phyloP scores from a whole-genome alignment of 768 basidiomycete genomes.

The Tricholomella constricta region DNA sequence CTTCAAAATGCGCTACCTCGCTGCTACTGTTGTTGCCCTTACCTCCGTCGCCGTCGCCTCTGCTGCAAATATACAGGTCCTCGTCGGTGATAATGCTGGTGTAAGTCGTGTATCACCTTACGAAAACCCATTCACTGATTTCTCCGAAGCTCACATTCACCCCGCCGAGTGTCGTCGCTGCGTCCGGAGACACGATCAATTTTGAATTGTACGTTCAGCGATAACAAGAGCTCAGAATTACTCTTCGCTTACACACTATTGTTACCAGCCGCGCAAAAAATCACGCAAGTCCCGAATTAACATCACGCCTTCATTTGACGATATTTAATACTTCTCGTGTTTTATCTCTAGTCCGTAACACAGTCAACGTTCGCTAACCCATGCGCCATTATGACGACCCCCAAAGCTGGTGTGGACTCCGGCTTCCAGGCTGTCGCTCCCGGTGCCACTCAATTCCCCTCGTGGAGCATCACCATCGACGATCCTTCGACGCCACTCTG shows the following conservation, averaged over 20 bases:
- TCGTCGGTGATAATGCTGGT: constrained; percentile 43
- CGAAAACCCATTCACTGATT: neutral
- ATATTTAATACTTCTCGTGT: neutral
- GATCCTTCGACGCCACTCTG: constrained; percentile 52
- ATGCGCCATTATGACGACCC: constrained; percentile 41
- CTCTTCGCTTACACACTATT: neutral
- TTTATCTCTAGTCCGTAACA: constrained; percentile 47
- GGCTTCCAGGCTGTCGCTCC: constrained; percentile 46
- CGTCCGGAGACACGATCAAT: constrained; percentile 46
- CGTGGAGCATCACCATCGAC: constrained; percentile 49
- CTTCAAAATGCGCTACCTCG: constrained; percentile 51
- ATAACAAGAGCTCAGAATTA: neutral
- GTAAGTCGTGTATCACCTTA: constrained; percentile 22
- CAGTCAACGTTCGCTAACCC: constrained; percentile 61
- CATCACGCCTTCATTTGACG: neutral
- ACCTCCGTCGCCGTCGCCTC: constrained; percentile 39
- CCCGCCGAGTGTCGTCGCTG: constrained; percentile 42
- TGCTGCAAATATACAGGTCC: constrained; percentile 37
- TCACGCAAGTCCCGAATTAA: constrained; percentile 28
- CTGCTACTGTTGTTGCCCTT: constrained; percentile 43
- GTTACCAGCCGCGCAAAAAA: constrained; percentile 41
- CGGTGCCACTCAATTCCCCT: constrained; percentile 35
- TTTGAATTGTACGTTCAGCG: constrained; percentile 52
- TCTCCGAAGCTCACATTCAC: constrained; percentile 37
- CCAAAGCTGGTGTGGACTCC: constrained; percentile 47